These are phyloP conservation scores for Sanguinoderma infundibulare DNA, from an alignment of 1,284 basidiomycete genomes.

Conservation along the genomic window DNA sequence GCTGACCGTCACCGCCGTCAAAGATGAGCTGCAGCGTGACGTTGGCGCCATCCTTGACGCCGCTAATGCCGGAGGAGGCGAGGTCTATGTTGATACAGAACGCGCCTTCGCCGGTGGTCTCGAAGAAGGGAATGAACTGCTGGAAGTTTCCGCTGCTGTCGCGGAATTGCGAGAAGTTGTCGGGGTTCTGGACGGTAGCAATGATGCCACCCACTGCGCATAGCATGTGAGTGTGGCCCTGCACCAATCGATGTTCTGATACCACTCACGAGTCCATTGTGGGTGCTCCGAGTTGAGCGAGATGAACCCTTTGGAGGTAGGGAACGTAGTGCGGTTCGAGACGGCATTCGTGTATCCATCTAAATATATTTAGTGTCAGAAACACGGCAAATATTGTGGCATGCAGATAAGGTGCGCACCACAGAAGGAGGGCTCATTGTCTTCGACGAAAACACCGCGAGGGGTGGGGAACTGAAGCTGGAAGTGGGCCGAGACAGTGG, in stretches of 20 bases:
- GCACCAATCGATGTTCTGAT: too few relatives aligned
- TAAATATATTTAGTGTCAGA: constrained; percentile 29
- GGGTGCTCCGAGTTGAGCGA: constrained; percentile 64
- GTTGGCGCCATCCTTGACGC: constrained; percentile 57
- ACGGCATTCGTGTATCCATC: constrained; percentile 54
- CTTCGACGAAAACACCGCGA: constrained; percentile 61
- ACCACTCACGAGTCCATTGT: constrained; percentile 54
- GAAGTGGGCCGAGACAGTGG: constrained; percentile 66
- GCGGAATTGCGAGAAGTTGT: constrained; percentile 59
- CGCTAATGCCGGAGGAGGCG: constrained; percentile 50
- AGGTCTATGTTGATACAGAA: constrained; percentile 70
- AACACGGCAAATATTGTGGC: background rate
- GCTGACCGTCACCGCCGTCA: constrained; percentile 66
- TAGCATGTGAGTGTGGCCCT: background rate
- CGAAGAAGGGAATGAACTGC: constrained; percentile 50
- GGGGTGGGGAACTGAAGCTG: constrained; percentile 68
- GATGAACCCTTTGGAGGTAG: constrained; percentile 59
- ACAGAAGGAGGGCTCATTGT: constrained; percentile 62
- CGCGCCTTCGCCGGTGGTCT: constrained; percentile 53
- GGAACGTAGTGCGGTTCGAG: constrained; percentile 62
- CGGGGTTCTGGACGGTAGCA: constrained; percentile 60
- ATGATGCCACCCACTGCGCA: constrained; percentile 55
- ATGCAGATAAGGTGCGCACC: constrained; percentile 38
- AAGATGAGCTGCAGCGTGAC: constrained; percentile 66
- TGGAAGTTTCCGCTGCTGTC: constrained; percentile 27